Evolutionary conservation across 805 yeast species (phyloP).

Genomic region (Yamadazyma insecticola): DNA sequence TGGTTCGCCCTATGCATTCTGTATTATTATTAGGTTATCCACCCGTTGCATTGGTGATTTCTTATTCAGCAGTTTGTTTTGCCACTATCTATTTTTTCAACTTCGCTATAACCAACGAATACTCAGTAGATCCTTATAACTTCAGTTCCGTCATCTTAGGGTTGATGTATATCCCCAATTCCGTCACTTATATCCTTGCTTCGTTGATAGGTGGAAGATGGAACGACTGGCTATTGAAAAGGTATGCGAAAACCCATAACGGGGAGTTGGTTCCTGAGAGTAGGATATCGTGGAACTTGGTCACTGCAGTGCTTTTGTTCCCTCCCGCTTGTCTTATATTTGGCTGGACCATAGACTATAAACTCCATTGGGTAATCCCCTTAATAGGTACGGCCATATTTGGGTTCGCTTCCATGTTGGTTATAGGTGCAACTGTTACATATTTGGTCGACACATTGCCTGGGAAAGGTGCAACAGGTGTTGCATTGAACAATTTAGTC

Average conservation of each 20-base stretch:
- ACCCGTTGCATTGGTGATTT: conserved; percentile 64
- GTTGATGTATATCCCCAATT: conserved; percentile 76
- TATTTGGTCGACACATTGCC: conserved; percentile 82
- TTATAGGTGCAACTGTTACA: conserved; percentile 76
- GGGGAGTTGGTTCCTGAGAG: conserved; percentile 74
- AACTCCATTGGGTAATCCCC: conserved; percentile 73
- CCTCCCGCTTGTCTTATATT: conserved; percentile 67
- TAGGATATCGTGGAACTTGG: conserved; percentile 70
- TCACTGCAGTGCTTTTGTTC: conserved; percentile 55
- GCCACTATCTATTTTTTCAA: conserved; percentile 69
- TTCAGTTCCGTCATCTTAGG: conserved; percentile 66
- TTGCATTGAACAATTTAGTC: conserved; percentile 73
- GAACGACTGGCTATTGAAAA: conserved; percentile 58
- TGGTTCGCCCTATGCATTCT: conserved; percentile 58
- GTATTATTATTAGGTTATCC: conserved; percentile 62
- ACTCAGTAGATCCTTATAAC: conserved; percentile 62
- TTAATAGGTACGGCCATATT: conserved; percentile 75
- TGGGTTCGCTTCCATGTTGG: conserved; percentile 81
- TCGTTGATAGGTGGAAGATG: conserved; percentile 79
- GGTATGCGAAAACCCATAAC: conserved; percentile 50
- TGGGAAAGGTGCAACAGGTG: conserved; percentile 85
- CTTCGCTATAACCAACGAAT: conserved; percentile 63
- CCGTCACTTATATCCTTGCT: conserved; percentile 70
- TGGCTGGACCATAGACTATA: conserved; percentile 76
- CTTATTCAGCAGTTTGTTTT: conserved; percentile 68